Evolutionary conservation across 371 early-diverging fungal species (phyloP), one percentile per base, ranked within the genome.

Genomic region (Mortierella sp.): DNA sequence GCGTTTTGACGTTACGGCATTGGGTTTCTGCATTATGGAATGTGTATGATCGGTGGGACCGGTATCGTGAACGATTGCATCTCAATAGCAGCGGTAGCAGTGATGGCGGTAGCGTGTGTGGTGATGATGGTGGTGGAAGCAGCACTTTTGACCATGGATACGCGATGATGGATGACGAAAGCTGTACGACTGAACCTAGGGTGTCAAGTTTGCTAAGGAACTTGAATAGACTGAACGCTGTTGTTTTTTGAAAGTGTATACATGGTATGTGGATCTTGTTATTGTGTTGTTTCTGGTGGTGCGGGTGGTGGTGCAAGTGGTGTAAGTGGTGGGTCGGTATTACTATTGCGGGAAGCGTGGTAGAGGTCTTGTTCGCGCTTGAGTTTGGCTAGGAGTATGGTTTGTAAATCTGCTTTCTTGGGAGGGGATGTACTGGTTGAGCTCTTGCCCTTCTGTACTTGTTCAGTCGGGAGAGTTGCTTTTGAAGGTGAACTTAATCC

Each of bases 311-410:
- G 50, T 1, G 42, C 42, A 5, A 38, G 42, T 38, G 42, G 3
- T 38, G 42, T 38, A 38, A 26, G 13, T 50, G 50, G 50, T 3
- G 13, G 50, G 16, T 50, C 16, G 50, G 50, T 16, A 21, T 68
- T 38, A 24, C 57, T 47, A n/a, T 58, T 44, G 34, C 70, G 54
- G 4, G 79, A 65, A 24, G 50, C 42, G 52, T 48, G 48, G 48
- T 82, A 82, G n/a, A 82, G 65, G 0, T 71, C 76, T 24, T 68
- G 79, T 72, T 82, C 83, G 42, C 76, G 79, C 52, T 78, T 47
- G 52, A 82, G 60, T 45, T 76, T 82, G 24, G 72, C 76, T 55
- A 50, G 68, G 52, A 82, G 74, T 13, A 75, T 65, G 14, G 70
- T 60, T 2, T 45, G 55, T 6, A 82, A 45, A n/a, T 44, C 76